Evolutionary conservation across 768 basidiomycete species (phyloP).

Genomic region (Psilocybe tampanensis): DNA sequence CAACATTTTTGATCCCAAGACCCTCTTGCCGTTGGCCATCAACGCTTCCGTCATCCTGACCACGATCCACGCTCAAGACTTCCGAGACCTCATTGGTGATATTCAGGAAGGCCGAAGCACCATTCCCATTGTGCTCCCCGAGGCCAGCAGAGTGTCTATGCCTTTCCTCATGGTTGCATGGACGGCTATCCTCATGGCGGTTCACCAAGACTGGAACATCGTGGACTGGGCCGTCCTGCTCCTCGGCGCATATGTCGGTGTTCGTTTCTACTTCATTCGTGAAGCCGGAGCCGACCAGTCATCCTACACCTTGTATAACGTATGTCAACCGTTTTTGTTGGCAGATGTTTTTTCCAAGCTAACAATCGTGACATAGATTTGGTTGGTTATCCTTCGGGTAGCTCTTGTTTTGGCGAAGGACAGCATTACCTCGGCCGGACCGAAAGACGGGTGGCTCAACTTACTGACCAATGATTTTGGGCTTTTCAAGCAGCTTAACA

Average conservation of each 20-base stretch:
- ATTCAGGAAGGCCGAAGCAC: not conserved
- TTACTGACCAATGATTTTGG: not conserved
- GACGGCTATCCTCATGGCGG: not conserved
- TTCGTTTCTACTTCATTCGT: slow-evolving; percentile 1
- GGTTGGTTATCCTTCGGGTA: not conserved
- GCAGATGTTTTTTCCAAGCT: not conserved
- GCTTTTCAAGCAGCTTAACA: not conserved
- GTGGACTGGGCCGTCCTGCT: not conserved
- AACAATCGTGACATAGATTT: not conserved
- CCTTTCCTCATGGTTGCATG: not conserved
- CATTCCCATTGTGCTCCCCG: not conserved
- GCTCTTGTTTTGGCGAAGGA: not conserved
- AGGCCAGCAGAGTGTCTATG: not conserved
- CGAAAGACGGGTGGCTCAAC: not conserved
- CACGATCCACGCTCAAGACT: slow-evolving; percentile 9
- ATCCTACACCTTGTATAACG: slow-evolving; percentile 2
- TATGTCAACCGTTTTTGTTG: not conserved
- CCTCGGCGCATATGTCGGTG: not conserved
- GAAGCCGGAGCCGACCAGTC: not conserved
- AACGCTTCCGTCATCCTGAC: slow-evolving; percentile 4
- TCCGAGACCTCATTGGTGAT: slow-evolving; percentile 5
- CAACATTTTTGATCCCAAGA: not conserved
- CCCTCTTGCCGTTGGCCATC: not conserved
- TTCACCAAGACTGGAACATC: not conserved
- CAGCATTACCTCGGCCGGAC: slow-evolving; percentile 1